Evolutionary conservation across 805 yeast species (phyloP).

Genomic region (Debaryomyces castellii): DNA sequence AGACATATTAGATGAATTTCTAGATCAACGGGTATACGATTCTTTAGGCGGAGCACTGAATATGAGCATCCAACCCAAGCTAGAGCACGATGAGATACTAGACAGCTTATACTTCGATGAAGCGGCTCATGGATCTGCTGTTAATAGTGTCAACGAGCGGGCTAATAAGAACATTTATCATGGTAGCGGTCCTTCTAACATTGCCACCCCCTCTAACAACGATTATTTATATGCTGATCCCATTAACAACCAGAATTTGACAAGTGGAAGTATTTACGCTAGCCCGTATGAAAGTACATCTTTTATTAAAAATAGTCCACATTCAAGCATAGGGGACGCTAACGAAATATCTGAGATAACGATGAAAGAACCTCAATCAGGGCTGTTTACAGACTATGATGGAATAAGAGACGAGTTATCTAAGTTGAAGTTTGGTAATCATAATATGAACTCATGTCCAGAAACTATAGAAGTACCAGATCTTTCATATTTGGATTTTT

Average conservation of each 20-base stretch:
- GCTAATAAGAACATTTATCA: neutral
- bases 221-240: constrained; percentile 24
- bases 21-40: constrained; percentile 53
- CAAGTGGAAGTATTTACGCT: constrained; percentile 10
- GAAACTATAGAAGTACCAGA: constrained; percentile 28
- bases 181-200: neutral
- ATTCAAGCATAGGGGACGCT: constrained; percentile 2
- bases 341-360: neutral
- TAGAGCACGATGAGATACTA: constrained; percentile 12
- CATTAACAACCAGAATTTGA: neutral
- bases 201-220: constrained; percentile 9
- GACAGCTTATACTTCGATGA: constrained; percentile 13
- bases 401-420: constrained; percentile 49
- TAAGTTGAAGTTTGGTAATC: constrained; percentile 54
- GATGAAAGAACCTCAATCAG: constrained; percentile 1
- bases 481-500: constrained; percentile 37
- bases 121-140: neutral
- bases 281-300: constrained; percentile 15
- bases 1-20: constrained; percentile 57
- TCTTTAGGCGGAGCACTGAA: constrained; percentile 7
- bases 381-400: constrained; percentile 23
- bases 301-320: constrained; percentile 5
- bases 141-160: neutral
- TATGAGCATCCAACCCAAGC: constrained; percentile 7
- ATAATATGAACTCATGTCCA: constrained; percentile 37